A percentile compares a stretch with the other conserved stretches of the same genome.
Conservation (phyloP, 164 flowering plant genomes). For the Berberis thunbergii region DNA sequence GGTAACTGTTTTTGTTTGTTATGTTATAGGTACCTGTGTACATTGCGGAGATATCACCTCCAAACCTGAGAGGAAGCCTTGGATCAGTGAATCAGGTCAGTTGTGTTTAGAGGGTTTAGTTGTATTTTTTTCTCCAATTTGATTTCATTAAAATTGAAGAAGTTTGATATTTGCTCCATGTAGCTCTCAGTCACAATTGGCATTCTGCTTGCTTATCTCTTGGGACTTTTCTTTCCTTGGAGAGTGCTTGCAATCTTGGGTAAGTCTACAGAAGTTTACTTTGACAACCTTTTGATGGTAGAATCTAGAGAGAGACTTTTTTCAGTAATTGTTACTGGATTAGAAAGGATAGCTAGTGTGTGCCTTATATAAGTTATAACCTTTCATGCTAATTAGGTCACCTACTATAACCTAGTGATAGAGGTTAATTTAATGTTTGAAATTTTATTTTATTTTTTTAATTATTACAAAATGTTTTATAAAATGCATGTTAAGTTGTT, state of each 20-base stretch:
- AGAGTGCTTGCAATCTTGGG: constrained; percentile 71
- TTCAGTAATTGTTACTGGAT: too few relatives aligned
- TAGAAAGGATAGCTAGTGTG: too few relatives aligned
- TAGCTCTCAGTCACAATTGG: constrained; percentile 86
- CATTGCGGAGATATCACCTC: constrained; percentile 86
- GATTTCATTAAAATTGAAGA: background rate
- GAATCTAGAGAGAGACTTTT: too few relatives aligned
- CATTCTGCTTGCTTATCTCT: constrained; percentile 64
- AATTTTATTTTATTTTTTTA: too few relatives aligned
- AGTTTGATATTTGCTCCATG: constrained; percentile 1
- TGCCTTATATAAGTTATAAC: too few relatives aligned
- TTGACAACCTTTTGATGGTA: too few relatives aligned
- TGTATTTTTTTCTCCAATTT: background rate
- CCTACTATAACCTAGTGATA: too few relatives aligned
- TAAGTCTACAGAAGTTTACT: constrained; percentile 16
- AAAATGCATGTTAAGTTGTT: too few relatives aligned
- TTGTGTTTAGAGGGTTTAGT: background rate
- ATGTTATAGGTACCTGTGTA: constrained; percentile 64
- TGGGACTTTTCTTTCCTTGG: constrained; percentile 73
- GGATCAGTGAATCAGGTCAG: constrained; percentile 66
- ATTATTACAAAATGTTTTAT: too few relatives aligned
- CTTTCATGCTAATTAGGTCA: too few relatives aligned
- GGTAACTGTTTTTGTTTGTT: background rate
- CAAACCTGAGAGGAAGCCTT: constrained; percentile 58
- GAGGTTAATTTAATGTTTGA: too few relatives aligned